Conservation (phyloP, 345 rosid species). For the Camelina laxa region DNA sequence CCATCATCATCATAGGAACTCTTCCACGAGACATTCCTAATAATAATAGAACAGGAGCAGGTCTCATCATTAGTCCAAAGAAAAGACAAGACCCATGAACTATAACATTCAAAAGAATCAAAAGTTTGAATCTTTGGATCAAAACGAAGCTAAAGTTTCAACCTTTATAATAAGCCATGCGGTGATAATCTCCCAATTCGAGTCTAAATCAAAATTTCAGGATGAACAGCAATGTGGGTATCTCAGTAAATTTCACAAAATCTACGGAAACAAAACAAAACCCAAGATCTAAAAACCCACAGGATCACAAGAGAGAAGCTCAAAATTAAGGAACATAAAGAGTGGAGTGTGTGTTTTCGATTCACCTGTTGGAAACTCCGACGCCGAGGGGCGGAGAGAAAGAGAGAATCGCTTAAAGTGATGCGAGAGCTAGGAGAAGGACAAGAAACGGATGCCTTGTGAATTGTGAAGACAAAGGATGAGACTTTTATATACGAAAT, state of each 20-base stretch:
- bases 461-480: not conserved
- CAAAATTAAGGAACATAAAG: not conserved
- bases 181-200: not conserved
- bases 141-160: not conserved
- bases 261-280: not conserved
- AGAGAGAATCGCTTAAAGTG: not conserved
- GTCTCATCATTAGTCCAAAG: constrained; percentile 12
- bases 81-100: not conserved
- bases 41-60: constrained; percentile 3
- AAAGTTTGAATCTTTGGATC: not conserved
- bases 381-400: constrained; percentile 13
- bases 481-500: not conserved
- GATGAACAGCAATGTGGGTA: constrained; percentile 4
- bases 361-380: constrained; percentile 23
- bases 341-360: not conserved
- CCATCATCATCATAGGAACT: constrained; percentile 48
- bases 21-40: constrained; percentile 47
- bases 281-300: constrained; percentile 33
- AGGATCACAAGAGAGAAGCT: not conserved
- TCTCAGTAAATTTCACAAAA: not conserved
- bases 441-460: constrained; percentile 5
- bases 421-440: constrained; percentile 15
- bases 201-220: not conserved
- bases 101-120: not conserved
- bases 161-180: not conserved